A percentile compares a stretch with the other conserved stretches of the same genome.
Conservation (phyloP, 805 yeast genomes). For the Hagleromyces aurorensis region DNA sequence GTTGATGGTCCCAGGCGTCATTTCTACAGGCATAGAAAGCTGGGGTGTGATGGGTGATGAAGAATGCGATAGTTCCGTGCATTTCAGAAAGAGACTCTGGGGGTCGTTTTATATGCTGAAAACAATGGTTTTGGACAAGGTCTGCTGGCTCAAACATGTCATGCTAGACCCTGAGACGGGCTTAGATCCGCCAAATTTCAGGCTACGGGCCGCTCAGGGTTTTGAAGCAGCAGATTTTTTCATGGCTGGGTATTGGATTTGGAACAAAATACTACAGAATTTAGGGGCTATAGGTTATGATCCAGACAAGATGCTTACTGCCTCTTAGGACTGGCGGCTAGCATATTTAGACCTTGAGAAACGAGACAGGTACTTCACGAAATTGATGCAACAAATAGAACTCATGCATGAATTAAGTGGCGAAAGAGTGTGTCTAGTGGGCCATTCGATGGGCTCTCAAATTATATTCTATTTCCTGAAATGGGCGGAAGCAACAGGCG, state of each 20-base stretch:
- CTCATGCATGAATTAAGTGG: slow-evolving; percentile 43
- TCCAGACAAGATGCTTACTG: slow-evolving; percentile 82
- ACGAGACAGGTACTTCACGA: slow-evolving; percentile 79
- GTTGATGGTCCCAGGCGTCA: slow-evolving; percentile 91
- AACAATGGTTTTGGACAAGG: slow-evolving; percentile 84
- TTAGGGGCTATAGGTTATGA: slow-evolving; percentile 91
- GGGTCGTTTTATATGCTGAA: slow-evolving; percentile 93
- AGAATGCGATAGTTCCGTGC: slow-evolving; percentile 76
- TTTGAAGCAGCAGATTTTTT: slow-evolving; percentile 96
- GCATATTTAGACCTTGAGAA: slow-evolving; percentile 81
- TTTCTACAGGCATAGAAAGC: slow-evolving; percentile 88
- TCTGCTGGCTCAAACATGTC: slow-evolving; percentile 89
- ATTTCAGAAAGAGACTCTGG: slow-evolving; percentile 91
- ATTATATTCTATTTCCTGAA: slow-evolving; percentile 80
- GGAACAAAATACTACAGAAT: slow-evolving; percentile 94
- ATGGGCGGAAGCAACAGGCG: slow-evolving; percentile 92
- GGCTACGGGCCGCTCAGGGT: slow-evolving; percentile 86
- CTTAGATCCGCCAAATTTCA: slow-evolving; percentile 78
- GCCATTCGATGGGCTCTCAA: slow-evolving; percentile 97
- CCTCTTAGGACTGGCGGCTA: slow-evolving; percentile 94
- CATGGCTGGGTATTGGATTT: slow-evolving; percentile 96
- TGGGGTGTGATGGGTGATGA: slow-evolving; percentile 76
- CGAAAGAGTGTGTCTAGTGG: slow-evolving; percentile 64
- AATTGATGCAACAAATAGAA: slow-evolving; percentile 69
- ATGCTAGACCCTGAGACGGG: slow-evolving; percentile 89